Base-by-base conservation (phyloP, 768 basidiomycete genomes). In the Leccinum obscurum region DNA sequence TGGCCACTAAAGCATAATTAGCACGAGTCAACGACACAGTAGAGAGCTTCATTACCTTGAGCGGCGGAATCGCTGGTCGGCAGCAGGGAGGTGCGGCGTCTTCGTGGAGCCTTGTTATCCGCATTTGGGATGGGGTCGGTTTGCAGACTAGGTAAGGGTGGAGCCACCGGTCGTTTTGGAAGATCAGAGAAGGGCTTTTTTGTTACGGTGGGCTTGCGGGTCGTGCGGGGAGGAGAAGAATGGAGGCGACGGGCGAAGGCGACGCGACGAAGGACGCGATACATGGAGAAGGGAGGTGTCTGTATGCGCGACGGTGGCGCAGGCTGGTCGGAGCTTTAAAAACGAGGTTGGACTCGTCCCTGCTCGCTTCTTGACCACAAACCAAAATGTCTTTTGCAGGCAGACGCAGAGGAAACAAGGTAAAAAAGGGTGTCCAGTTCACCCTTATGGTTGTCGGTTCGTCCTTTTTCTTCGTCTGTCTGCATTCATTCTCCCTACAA, bases 351-450 rank as follows among this genome's bases (percentile, higher is more conserved):
- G 70, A 70, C 71, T 68, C 70, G 70, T 70, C 68, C 66, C 64
- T 64, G 66, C 68, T 71, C 68, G 64, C 65, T 63, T 65, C 62
- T 65, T 67, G 61, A 66, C 52, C 61, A 61, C 64, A 62, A 80
- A 74, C 64, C 64, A 80, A 74, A 74, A 92, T 91, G 89, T 91
- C 90, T 69, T 91, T 90, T 73, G 89, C 91, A 68, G 90, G 88
- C 72, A 85, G 89, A 80, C 88, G 90, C 74, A 85, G 90, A 73
- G 88, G 88, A 71, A 94, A 93, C 81, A 98, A 98, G 77, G 93
- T 92, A 77, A 98, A 98, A 82, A 98, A 98, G 86, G 96, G 95
- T 73, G 92, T 98, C 56, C 94, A 96, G 79, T 92, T 98, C 79
- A 98, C 96, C 66, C 76, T 98, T 70, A 95, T 95, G 93, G 96